Evolutionary conservation across 257 asterid genomes (phyloP).

Genomic region (Forsythia viridissima): DNA sequence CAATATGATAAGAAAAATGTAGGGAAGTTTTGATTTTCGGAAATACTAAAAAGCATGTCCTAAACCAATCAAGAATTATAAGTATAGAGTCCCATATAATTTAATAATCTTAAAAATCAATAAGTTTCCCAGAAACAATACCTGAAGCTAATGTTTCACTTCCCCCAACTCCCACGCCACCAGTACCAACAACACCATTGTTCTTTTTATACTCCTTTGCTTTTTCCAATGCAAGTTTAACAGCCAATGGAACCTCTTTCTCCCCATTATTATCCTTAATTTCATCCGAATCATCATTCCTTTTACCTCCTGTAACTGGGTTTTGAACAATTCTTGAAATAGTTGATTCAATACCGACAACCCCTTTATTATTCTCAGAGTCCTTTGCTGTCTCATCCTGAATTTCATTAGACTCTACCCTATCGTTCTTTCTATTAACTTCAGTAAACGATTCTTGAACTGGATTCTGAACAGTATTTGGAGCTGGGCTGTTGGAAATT

Average conservation of each 20-base stretch:
- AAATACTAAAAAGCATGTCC: not conserved
- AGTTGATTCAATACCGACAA: not conserved
- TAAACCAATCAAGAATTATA: not conserved
- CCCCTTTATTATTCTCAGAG: not conserved
- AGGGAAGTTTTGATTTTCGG: not conserved
- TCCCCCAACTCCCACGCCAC: not conserved
- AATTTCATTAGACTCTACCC: slow-evolving; percentile 15
- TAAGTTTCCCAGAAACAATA: slow-evolving; percentile 20
- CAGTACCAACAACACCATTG: slow-evolving; percentile 30
- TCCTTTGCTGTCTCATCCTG: not conserved
- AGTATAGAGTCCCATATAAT: not conserved
- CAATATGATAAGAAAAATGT: not conserved
- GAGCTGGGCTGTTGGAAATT: slow-evolving; percentile 33
- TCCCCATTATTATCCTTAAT: slow-evolving; percentile 23
- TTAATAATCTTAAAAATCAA: not conserved
- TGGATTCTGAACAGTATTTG: slow-evolving; percentile 27
- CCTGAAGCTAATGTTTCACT: slow-evolving; percentile 41
- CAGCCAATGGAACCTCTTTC: slow-evolving; percentile 41
- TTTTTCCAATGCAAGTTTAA: slow-evolving; percentile 53
- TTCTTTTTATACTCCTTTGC: slow-evolving; percentile 60
- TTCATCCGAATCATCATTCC: slow-evolving; percentile 7
- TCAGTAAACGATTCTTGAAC: slow-evolving; percentile 25
- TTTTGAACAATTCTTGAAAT: not conserved
- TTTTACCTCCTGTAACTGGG: not conserved
- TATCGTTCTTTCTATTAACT: not conserved